A percentile compares a stretch with the other conserved stretches of the same genome.
Conservation (phyloP, 768 basidiomycete genomes). For the Pleurotus sapidus region DNA sequence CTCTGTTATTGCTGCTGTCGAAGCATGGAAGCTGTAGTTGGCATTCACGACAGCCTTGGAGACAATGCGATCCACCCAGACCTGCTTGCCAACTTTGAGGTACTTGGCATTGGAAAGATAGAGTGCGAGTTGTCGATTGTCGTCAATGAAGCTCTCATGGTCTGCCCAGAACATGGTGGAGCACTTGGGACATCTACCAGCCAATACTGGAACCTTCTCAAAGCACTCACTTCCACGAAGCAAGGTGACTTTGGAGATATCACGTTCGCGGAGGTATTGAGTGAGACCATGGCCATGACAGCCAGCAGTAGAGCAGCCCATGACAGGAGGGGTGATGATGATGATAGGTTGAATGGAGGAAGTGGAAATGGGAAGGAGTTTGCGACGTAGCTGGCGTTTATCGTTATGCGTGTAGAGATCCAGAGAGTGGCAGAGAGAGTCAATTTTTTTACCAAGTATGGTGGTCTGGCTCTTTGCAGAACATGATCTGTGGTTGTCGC, state of each 20-base stretch:
- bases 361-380: not conserved
- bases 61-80: constrained; percentile 15
- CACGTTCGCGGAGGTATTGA: not conserved
- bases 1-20: constrained; percentile 11
- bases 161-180: constrained; percentile 15
- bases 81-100: constrained; percentile 11
- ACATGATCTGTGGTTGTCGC: too few species aligned
- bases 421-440: not conserved
- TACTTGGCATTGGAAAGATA: constrained; percentile 13
- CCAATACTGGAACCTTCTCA: constrained; percentile 11
- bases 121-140: not conserved
- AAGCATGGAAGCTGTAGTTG: constrained; percentile 18
- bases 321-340: not conserved
- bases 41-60: constrained; percentile 12
- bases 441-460: not conserved
- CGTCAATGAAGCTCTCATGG: constrained; percentile 12
- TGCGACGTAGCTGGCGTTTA: not conserved
- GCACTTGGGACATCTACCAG: constrained; percentile 14
- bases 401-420: not conserved
- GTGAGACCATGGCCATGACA: not conserved
- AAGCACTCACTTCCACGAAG: constrained; percentile 8
- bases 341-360: not conserved
- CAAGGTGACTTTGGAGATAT: constrained; percentile 13
- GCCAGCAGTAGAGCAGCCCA: constrained; percentile 1
- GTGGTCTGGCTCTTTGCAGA: not conserved